Base-by-base conservation (phyloP, 208 protist genomes). In the Herpetomonas tarakana region DNA sequence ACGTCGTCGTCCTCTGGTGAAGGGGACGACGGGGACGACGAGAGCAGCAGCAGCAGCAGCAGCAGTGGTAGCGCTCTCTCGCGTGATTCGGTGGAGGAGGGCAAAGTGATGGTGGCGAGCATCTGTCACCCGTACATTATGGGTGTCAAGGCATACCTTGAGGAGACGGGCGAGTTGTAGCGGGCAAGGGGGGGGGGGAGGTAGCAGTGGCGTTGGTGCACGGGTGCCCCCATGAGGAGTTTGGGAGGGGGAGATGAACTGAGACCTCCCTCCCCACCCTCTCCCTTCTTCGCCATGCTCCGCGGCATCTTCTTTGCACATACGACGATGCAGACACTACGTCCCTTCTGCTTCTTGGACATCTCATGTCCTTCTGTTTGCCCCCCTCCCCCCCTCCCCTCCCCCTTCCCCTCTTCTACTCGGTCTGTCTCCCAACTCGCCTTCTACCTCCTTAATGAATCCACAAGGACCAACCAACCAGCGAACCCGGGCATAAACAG, bases 71-170 rank as follows among this genome's bases (percentile, higher is more conserved):
- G 39, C 16, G 59, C 29, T 2, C 27, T 58, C 45, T 26, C 35
- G 9, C 16, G 53, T 11, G 22, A 66, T 55, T 21, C 24, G 0
- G 53, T 56, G 14, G 60, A 83, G 62, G 74, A 81, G 39, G 69
- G 71, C 3, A 85, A 84, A 68, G 55, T 89, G 52, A 66, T 79
- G 51, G 76, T 90, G 53, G 82, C 73, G 1, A 52, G 58, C 28
- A 81, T 60, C 31, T 90, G 82, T 47, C 68, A 83, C 51, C 47
- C 35, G 38, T 93, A 76, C 52, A 88, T 93, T 44, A 71, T 73
- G 39, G 74, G 65, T 19, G 86, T 93, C 12, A 77, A 72, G 28
- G 71, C 51, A 0, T 93, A 83, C 51, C 68, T 90, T n/a, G 62
- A 83, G 21, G 56, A 67, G 26, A 58, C 58, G 30, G 44, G 64